phyloP scores from a whole-genome alignment of 306 rosid species.

The Inga leiocalycina region DNA sequence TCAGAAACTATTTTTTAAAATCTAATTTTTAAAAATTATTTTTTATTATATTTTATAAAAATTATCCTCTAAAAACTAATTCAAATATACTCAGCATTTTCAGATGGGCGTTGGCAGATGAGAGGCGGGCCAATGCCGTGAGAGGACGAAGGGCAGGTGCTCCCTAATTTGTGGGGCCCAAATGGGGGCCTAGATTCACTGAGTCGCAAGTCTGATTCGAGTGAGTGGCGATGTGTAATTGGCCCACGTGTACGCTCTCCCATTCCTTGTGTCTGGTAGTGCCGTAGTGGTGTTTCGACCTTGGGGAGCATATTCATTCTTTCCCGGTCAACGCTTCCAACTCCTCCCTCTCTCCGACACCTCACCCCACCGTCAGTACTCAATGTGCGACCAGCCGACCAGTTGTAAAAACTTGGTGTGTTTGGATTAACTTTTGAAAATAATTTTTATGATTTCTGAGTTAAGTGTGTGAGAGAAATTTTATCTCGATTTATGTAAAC shows the following conservation, averaged over 20 bases:
- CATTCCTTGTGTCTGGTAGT: not conserved
- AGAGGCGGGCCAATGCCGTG: not conserved
- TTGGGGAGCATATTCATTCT: conserved; percentile 49
- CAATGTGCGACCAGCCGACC: no score
- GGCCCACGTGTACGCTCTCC: conserved; percentile 27
- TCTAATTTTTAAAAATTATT: no score
- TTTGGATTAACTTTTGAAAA: no score
- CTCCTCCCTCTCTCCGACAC: not conserved
- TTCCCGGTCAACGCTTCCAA: not conserved
- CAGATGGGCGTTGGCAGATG: not conserved
- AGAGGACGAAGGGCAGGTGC: not conserved
- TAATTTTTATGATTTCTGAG: no score
- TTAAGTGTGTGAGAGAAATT: no score
- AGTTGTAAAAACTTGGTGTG: no score
- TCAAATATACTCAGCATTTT: not conserved
- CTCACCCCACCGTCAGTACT: no score
- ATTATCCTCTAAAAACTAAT: no score
- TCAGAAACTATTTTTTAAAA: no score
- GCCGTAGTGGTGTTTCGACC: conserved; percentile 33
- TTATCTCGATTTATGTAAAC: no score
- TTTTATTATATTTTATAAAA: no score
- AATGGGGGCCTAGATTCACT: not conserved
- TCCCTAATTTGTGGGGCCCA: not conserved
- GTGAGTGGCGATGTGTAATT: not conserved
- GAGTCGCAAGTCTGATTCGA: conserved; percentile 28